Evolutionary conservation across 2,329 filamentous ascomycete species (phyloP).

Genomic region (Penicillium sclerotigenum): DNA sequence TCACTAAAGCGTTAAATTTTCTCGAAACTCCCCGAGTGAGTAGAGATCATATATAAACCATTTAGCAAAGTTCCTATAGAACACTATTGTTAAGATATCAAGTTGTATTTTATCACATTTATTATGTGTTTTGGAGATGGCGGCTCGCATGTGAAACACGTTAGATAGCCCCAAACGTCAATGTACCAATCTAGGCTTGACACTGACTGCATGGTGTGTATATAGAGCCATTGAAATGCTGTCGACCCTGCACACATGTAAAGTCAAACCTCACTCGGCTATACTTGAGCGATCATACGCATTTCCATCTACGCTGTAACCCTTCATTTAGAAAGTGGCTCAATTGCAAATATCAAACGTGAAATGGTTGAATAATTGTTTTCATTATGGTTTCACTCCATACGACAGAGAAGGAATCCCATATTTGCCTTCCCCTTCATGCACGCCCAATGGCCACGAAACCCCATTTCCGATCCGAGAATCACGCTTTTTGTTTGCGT

Average conservation of each 20-base stretch:
- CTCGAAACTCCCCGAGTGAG: no score
- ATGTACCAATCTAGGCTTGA: background rate
- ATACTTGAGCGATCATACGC: background rate
- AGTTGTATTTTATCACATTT: no score
- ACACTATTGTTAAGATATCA: no score
- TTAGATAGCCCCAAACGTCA: background rate
- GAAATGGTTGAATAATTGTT: conserved; percentile 25
- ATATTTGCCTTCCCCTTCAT: conserved; percentile 30
- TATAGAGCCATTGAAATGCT: no score
- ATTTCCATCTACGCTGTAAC: background rate
- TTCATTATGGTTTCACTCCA: conserved; percentile 30
- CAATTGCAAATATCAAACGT: conserved; percentile 5
- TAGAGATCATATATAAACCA: no score
- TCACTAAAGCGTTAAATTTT: no score
- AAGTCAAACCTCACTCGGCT: background rate
- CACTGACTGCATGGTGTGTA: background rate
- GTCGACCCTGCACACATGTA: background rate
- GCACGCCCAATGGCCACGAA: conserved; percentile 23
- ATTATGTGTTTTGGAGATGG: no score
- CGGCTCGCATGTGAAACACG: no score
- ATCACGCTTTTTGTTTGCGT: conserved; percentile 26
- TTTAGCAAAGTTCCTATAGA: no score
- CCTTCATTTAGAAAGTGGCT: background rate
- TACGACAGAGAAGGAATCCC: conserved; percentile 23
- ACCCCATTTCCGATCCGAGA: conserved; percentile 26